These are phyloP conservation scores for Austropuccinia psidii DNA, from an alignment of 1,284 basidiomycete species.

Conservation along the genomic window DNA sequence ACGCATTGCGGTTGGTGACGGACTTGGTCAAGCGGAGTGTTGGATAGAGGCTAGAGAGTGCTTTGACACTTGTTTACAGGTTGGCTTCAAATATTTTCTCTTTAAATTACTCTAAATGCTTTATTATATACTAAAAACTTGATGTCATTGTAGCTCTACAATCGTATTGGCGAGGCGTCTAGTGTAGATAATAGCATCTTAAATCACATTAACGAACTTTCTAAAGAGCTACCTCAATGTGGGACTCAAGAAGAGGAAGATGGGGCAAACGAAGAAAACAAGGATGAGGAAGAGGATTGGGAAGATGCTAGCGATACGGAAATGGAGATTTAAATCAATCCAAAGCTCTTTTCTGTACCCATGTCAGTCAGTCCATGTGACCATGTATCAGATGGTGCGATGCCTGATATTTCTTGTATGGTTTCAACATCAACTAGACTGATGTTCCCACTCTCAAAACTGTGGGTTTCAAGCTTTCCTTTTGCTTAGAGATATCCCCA, in stretches of 20 bases:
- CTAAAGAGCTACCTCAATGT: conserved; percentile 60
- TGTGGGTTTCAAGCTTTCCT: no score
- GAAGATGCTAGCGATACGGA: conserved; percentile 32
- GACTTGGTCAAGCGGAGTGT: conserved; percentile 66
- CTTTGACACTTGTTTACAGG: conserved; percentile 70
- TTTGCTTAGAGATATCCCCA: no score
- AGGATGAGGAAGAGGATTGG: conserved; percentile 24
- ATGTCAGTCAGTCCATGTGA: no score
- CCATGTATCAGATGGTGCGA: no score
- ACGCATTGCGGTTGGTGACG: conserved; percentile 51
- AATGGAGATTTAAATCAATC: no score
- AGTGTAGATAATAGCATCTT: conserved; percentile 71
- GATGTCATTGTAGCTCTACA: conserved; percentile 49
- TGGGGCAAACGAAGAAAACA: background rate
- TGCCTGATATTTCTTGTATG: no score
- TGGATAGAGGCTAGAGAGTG: conserved; percentile 71
- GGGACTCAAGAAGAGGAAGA: conserved; percentile 49
- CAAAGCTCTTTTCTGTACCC: no score
- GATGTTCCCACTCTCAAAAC: no score
- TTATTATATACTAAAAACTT: conserved; percentile 5
- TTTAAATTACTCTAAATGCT: background rate
- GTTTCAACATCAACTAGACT: no score
- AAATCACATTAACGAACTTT: conserved; percentile 66
- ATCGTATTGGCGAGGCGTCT: conserved; percentile 60
- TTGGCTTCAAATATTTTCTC: conserved; percentile 49